phyloP scores from a whole-genome alignment of 495 filamentous ascomycete species.

The Trichoderma orchidacearum region DNA sequence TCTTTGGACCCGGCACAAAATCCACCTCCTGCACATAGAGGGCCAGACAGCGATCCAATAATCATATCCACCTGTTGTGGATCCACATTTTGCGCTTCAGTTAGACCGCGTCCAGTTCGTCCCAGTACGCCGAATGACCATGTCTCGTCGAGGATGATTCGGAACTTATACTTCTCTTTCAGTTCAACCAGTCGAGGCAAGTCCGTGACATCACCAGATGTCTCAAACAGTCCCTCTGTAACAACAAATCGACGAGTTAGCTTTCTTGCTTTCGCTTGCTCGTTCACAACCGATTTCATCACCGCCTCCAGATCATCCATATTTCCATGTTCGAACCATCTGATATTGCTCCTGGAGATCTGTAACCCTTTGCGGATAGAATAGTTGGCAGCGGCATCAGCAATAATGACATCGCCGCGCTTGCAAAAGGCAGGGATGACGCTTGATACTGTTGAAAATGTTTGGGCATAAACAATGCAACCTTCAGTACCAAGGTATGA shows the following conservation, averaged over 20 bases:
- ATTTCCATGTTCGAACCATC: slow-evolving; percentile 94
- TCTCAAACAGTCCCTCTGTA: slow-evolving; percentile 91
- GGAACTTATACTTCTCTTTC: slow-evolving; percentile 91
- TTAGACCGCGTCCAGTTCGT: slow-evolving; percentile 77
- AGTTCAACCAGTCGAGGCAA: slow-evolving; percentile 82
- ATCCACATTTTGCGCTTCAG: slow-evolving; percentile 93
- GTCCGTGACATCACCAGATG: slow-evolving; percentile 71
- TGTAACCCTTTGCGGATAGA: slow-evolving; percentile 89
- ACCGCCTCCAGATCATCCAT: slow-evolving; percentile 85
- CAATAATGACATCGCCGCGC: slow-evolving; percentile 93
- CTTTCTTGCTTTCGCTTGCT: slow-evolving; percentile 69
- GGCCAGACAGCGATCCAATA: slow-evolving; percentile 79
- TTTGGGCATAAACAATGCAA: slow-evolving; percentile 89
- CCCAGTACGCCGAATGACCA: slow-evolving; percentile 93
- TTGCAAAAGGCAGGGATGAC: slow-evolving; percentile 96
- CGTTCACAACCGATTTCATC: slow-evolving; percentile 70
- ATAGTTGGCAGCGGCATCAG: slow-evolving; percentile 90
- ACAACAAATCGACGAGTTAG: slow-evolving; percentile 91
- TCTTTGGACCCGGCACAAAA: slow-evolving; percentile 87
- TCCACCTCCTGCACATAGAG: slow-evolving; percentile 82
- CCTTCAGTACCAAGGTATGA: slow-evolving; percentile 70
- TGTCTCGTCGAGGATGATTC: slow-evolving; percentile 91
- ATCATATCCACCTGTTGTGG: slow-evolving; percentile 88
- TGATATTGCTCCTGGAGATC: slow-evolving; percentile 76
- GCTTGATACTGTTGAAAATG: slow-evolving; percentile 85